Evolutionary conservation across 345 rosid species (phyloP).

Genomic region (Populus simonii): DNA sequence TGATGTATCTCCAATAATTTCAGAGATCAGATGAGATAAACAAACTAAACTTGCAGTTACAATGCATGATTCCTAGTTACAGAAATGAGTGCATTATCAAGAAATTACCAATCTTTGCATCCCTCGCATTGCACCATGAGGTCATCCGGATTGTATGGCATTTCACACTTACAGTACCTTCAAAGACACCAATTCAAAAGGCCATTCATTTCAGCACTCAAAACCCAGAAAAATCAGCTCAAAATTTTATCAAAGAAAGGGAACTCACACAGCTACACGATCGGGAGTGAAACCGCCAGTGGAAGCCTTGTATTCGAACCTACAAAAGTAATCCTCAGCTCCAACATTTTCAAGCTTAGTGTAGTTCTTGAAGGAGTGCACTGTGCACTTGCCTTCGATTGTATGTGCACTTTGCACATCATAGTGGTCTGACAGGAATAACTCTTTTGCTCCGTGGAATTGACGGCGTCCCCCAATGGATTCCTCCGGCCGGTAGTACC

Average conservation of each 20-base stretch:
- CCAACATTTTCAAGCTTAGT: conserved; percentile 84
- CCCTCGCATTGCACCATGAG: conserved; percentile 88
- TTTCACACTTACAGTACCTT: conserved; percentile 89
- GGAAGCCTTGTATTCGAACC: conserved; percentile 80
- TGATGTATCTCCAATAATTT: conserved; percentile 11
- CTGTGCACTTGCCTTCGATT: conserved; percentile 75
- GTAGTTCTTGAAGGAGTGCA: conserved; percentile 78
- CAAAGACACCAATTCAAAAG: conserved; percentile 17
- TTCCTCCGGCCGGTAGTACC: conserved; percentile 91
- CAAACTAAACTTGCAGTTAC: neutral
- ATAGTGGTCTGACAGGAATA: conserved; percentile 69
- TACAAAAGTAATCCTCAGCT: conserved; percentile 75
- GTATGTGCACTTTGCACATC: conserved; percentile 84
- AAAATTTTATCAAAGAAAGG: neutral
- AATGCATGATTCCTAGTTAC: neutral
- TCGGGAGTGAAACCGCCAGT: conserved; percentile 80
- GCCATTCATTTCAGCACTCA: neutral
- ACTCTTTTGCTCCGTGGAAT: conserved; percentile 82
- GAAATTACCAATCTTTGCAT: conserved; percentile 78
- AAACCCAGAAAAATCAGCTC: neutral
- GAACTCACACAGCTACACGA: conserved; percentile 81
- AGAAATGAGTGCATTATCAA: neutral
- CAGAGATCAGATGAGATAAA: neutral
- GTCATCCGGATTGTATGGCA: conserved; percentile 88
- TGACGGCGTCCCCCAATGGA: conserved; percentile 84